Evolutionary conservation across 129 eudicot species (phyloP).

Genomic region (Flaveria linearis): DNA sequence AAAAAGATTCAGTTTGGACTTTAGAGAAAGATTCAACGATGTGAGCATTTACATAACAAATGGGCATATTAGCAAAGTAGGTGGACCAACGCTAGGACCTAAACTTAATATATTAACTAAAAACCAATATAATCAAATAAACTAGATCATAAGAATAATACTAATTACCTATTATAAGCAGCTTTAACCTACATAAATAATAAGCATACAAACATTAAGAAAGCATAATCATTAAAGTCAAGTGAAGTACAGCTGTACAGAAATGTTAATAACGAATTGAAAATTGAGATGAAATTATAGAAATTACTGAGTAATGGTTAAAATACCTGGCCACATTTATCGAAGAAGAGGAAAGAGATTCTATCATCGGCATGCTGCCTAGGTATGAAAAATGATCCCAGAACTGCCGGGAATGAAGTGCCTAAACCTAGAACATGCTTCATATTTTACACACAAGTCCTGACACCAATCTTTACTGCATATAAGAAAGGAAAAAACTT

Average conservation of each 20-base stretch:
- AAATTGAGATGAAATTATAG: background rate
- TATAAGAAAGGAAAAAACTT: background rate
- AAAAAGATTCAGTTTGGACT: no score
- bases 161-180: background rate
- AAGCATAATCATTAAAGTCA: background rate
- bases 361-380: slow-evolving; percentile 5
- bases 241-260: background rate
- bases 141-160: background rate
- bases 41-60: background rate
- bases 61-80: background rate
- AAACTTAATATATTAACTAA: background rate
- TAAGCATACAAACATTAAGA: slow-evolving; percentile 3
- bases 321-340: slow-evolving; percentile 13
- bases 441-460: slow-evolving; percentile 14
- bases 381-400: slow-evolving; percentile 27
- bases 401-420: slow-evolving; percentile 18
- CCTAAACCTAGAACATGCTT: slow-evolving; percentile 26
- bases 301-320: background rate
- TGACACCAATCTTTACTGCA: slow-evolving; percentile 12
- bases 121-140: background rate
- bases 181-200: background rate
- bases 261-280: background rate
- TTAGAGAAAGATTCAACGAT: no score
- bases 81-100: background rate
- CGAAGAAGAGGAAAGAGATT: slow-evolving; percentile 29